A percentile compares a stretch with the other conserved stretches of the same genome.
These are phyloP conservation scores for Telfairia occidentalis DNA, from an alignment of 331 rosid genomes.

Conservation along the genomic window DNA sequence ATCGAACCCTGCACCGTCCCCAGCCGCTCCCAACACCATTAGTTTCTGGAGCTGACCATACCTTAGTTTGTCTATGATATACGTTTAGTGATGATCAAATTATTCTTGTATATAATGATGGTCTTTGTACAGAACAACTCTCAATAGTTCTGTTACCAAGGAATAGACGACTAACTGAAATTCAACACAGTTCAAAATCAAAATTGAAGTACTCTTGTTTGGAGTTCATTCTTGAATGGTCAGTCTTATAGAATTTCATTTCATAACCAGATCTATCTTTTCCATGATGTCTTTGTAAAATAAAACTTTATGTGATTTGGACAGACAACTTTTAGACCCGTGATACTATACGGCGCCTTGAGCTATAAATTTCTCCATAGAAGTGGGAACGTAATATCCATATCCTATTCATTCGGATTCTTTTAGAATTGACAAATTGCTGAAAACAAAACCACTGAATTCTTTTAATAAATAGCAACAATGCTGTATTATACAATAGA, in stretches of 20 bases:
- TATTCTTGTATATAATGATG: conserved; percentile 22
- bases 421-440: neutral
- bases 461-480: neutral
- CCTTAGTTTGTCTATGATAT: conserved; percentile 7
- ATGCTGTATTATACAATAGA: neutral
- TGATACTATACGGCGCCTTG: no score
- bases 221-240: neutral
- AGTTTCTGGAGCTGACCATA: conserved; percentile 50
- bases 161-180: conserved; percentile 32
- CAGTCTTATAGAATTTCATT: neutral
- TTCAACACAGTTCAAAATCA: conserved; percentile 11
- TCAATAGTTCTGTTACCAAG: conserved; percentile 13
- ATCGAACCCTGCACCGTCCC: conserved; percentile 32
- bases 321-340: neutral
- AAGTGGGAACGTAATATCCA: neutral
- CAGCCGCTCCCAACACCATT: conserved; percentile 32
- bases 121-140: conserved; percentile 32
- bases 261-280: neutral
- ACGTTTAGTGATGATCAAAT: conserved; percentile 12
- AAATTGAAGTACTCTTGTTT: neutral
- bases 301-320: neutral
- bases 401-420: neutral
- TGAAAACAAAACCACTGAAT: neutral
- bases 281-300: neutral
- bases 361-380: neutral